Percentiles rank a stretch among this genome's conserved stretches.
Conservation (phyloP, 148 eudicot genomes). For the Rhododendron mucronatum region DNA sequence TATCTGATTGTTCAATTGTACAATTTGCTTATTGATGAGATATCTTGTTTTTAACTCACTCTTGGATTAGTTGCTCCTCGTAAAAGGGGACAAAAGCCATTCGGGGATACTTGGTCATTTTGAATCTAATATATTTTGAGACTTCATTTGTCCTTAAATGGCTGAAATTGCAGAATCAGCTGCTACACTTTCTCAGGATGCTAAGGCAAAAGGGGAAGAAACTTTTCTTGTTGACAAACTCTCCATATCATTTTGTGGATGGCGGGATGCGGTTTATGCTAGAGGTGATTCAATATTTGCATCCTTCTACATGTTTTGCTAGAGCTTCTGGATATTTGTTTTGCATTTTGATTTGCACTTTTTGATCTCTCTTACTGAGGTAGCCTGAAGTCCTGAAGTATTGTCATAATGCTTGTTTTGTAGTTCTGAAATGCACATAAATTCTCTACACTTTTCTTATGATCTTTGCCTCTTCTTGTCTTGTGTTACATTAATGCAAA, state of each 20-base stretch:
- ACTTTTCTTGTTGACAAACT: constrained; percentile 92
- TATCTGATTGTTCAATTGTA: neutral
- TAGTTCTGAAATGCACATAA: neutral
- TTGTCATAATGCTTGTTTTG: neutral
- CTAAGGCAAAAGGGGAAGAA: constrained; percentile 91
- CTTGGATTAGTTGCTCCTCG: neutral
- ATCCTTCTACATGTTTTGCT: constrained; percentile 3
- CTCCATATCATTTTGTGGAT: constrained; percentile 95
- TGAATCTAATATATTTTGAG: neutral
- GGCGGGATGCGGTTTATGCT: constrained; percentile 96
- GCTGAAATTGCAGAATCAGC: constrained; percentile 50
- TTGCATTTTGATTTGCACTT: neutral
- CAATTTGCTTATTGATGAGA: neutral
- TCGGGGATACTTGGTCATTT: neutral
- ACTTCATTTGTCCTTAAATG: constrained; percentile 8
- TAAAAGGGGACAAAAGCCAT: neutral
- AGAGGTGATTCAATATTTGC: constrained; percentile 49
- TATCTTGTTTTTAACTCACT: constrained; percentile 4
- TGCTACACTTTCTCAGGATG: constrained; percentile 69
- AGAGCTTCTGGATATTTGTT: constrained; percentile 3
- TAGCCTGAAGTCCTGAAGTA: neutral
- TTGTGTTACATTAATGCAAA: neutral
- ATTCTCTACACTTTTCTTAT: neutral
- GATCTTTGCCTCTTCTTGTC: neutral
- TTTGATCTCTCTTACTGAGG: neutral